phyloP scores from a whole-genome alignment of 148 eudicot genomes.

The Rhododendron williamsianum region DNA sequence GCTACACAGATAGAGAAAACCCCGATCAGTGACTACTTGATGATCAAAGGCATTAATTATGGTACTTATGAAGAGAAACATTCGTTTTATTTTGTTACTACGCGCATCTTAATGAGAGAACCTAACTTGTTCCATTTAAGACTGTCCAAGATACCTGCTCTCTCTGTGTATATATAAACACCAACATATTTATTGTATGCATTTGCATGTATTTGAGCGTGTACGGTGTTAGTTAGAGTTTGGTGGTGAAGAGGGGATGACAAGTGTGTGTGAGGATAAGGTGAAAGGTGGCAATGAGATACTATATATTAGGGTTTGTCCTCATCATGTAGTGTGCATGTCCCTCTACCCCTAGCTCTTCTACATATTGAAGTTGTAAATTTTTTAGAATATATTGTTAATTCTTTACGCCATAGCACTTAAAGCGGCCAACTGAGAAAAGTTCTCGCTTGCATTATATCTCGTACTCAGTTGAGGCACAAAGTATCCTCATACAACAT shows the following conservation, averaged over 20 bases:
- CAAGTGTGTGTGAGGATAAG: slow-evolving; percentile 13
- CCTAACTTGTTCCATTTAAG: too few species aligned
- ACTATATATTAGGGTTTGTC: slow-evolving; percentile 3
- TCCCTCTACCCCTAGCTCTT: neutral
- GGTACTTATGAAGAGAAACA: neutral
- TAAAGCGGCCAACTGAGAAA: neutral
- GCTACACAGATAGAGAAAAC: neutral
- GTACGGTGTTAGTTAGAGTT: slow-evolving; percentile 16
- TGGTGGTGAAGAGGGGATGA: slow-evolving; percentile 19
- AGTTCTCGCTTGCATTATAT: too few species aligned
- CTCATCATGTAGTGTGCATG: neutral
- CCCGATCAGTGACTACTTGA: neutral
- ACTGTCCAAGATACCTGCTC: neutral
- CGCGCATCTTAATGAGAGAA: neutral
- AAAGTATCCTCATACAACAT: too few species aligned
- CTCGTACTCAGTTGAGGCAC: too few species aligned
- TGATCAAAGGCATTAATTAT: neutral
- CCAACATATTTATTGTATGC: neutral
- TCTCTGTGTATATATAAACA: neutral
- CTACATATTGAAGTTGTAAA: neutral
- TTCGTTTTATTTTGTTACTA: neutral
- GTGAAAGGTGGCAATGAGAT: slow-evolving; percentile 15
- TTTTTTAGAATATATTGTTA: too few species aligned
- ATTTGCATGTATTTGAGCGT: neutral
- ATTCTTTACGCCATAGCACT: neutral